These are phyloP conservation scores for Claviceps sorghi DNA, from an alignment of 2,329 filamentous ascomycete genomes.

Conservation along the genomic window DNA sequence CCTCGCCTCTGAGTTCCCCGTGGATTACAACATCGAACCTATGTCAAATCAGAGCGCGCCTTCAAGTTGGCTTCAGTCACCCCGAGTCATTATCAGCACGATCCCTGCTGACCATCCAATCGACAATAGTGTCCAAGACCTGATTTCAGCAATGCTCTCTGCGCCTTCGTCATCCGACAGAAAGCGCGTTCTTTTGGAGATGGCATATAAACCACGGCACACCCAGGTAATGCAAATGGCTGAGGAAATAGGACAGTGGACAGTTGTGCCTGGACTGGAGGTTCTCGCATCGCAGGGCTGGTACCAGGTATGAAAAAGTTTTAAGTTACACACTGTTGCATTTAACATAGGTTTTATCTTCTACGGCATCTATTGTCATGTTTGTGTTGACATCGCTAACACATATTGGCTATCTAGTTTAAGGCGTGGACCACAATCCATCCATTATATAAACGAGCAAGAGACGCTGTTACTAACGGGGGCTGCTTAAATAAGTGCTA, in stretches of 20 bases:
- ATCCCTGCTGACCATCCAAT: conserved; percentile 82
- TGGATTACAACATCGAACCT: conserved; percentile 54
- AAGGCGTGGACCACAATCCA: conserved; percentile 72
- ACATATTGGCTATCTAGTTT: conserved; percentile 34
- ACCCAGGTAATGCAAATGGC: conserved; percentile 80
- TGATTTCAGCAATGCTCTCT: conserved; percentile 42
- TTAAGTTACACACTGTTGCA: conserved; percentile 6
- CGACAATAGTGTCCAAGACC: conserved; percentile 52
- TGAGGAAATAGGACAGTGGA: conserved; percentile 57
- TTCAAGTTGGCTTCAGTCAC: conserved; percentile 32
- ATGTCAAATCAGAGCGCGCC: conserved; percentile 37
- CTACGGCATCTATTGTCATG: not conserved
- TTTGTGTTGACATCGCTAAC: not conserved
- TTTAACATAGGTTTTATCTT: not conserved
- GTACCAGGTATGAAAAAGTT: conserved; percentile 54
- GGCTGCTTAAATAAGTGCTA: not conserved
- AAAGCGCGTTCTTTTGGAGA: conserved; percentile 62
- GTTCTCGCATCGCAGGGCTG: conserved; percentile 79
- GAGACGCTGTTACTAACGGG: conserved; percentile 37
- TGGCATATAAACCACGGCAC: conserved; percentile 84
- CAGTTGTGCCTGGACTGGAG: conserved; percentile 72
- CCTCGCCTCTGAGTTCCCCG: conserved; percentile 59
- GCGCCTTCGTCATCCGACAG: conserved; percentile 18
- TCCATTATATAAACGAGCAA: conserved; percentile 56
- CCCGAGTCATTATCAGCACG: conserved; percentile 66